phyloP scores from a whole-genome alignment of 805 yeast genomes.

The Ogataea nitratoaversa region DNA sequence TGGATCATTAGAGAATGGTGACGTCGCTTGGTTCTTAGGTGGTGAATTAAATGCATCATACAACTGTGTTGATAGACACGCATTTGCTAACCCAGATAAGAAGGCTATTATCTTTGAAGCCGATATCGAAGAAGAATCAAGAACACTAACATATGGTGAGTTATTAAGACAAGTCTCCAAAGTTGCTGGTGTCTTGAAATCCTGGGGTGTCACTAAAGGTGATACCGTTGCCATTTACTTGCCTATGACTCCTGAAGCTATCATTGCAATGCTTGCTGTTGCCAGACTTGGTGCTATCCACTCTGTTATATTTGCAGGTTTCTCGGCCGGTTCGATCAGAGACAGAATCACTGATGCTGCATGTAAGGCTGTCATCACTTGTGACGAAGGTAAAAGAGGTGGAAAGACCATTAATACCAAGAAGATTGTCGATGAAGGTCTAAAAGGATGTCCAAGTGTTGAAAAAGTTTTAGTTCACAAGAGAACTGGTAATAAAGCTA shows the following conservation, averaged over 20 bases:
- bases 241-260: constrained; percentile 84
- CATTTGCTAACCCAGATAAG: constrained; percentile 64
- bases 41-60: constrained; percentile 87
- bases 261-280: constrained; percentile 72
- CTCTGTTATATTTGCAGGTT: constrained; percentile 84
- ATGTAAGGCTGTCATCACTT: constrained; percentile 68
- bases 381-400: constrained; percentile 82
- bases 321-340: constrained; percentile 64
- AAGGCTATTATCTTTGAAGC: constrained; percentile 78
- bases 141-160: constrained; percentile 64
- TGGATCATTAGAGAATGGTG: constrained; percentile 71
- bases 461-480: constrained; percentile 66
- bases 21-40: constrained; percentile 88
- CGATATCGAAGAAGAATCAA: constrained; percentile 67
- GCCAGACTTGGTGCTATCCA: constrained; percentile 80
- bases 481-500: constrained; percentile 61
- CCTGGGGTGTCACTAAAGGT: constrained; percentile 74
- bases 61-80: constrained; percentile 82
- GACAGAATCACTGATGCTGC: constrained; percentile 72
- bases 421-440: constrained; percentile 79
- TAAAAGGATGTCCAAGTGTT: constrained; percentile 61
- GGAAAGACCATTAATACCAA: constrained; percentile 78
- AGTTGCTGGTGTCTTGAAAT: constrained; percentile 57
- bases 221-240: constrained; percentile 83
- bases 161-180: constrained; percentile 65